These are phyloP conservation scores for Penicillium longicatenatum DNA, from an alignment of 495 filamentous ascomycete species.

Conservation along the genomic window DNA sequence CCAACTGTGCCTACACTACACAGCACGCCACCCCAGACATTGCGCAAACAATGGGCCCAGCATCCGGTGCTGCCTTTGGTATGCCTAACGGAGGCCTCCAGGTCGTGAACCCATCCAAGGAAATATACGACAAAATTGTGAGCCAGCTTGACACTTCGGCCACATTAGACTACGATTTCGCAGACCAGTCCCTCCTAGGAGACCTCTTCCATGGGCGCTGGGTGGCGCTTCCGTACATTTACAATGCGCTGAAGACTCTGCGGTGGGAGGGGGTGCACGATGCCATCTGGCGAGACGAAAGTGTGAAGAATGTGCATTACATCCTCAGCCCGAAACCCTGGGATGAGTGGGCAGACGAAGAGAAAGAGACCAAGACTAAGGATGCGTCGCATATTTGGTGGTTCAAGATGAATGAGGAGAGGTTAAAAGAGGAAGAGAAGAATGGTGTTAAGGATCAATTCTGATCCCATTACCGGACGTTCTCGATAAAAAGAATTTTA, in stretches of 20 bases:
- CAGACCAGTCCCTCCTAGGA: constrained; percentile 73
- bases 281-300: constrained; percentile 72
- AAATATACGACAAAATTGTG: constrained; percentile 57
- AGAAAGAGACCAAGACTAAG: constrained; percentile 12
- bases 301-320: constrained; percentile 80
- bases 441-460: constrained; percentile 31
- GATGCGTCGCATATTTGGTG: constrained; percentile 62
- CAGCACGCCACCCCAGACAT: constrained; percentile 61
- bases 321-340: constrained; percentile 82
- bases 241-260: constrained; percentile 83
- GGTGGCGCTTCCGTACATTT: constrained; percentile 74
- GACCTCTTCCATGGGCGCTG: constrained; percentile 68
- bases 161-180: constrained; percentile 61
- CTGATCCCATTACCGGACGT: background rate
- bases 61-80: constrained; percentile 55
- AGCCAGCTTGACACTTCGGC: constrained; percentile 35
- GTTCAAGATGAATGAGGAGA: constrained; percentile 57
- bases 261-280: constrained; percentile 67
- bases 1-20: constrained; percentile 73
- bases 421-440: constrained; percentile 50
- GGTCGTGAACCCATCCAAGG: constrained; percentile 65
- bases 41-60: constrained; percentile 58
- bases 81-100: constrained; percentile 75
- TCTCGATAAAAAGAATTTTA: background rate
- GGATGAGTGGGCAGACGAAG: constrained; percentile 55